Evolutionary conservation across 2,329 filamentous ascomycete species (phyloP).

Genomic region (Talaromyces sp.): DNA sequence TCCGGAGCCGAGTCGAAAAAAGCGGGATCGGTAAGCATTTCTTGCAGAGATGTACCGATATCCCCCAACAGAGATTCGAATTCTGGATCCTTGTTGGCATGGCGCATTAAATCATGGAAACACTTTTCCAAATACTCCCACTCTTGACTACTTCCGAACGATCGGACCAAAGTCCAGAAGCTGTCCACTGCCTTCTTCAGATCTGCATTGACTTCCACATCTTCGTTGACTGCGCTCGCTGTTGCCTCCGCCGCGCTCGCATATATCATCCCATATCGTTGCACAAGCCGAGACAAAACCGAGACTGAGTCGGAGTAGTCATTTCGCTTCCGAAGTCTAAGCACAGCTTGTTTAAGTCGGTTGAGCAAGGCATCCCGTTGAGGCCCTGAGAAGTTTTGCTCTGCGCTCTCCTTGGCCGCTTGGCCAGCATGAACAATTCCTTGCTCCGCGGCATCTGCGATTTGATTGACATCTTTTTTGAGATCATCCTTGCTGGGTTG

Average conservation of each 20-base stretch:
- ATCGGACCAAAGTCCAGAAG: slow-evolving; percentile 75
- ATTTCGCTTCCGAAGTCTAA: slow-evolving; percentile 67
- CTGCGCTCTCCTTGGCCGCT: slow-evolving; percentile 66
- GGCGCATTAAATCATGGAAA: slow-evolving; percentile 67
- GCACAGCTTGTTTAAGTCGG: slow-evolving; percentile 71
- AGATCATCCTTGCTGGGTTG: slow-evolving; percentile 62
- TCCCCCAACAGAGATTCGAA: slow-evolving; percentile 76
- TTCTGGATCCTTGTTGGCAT: slow-evolving; percentile 72
- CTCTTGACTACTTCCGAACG: slow-evolving; percentile 68
- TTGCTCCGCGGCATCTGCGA: slow-evolving; percentile 42
- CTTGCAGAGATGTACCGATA: slow-evolving; percentile 69
- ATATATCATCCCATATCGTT: slow-evolving; percentile 75
- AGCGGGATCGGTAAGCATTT: slow-evolving; percentile 77
- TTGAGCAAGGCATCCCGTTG: slow-evolving; percentile 70
- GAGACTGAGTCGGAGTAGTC: slow-evolving; percentile 88
- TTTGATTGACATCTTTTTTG: slow-evolving; percentile 53
- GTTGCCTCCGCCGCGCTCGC: slow-evolving; percentile 68
- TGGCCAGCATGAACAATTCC: slow-evolving; percentile 41
- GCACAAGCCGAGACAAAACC: slow-evolving; percentile 68
- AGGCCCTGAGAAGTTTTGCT: slow-evolving; percentile 68
- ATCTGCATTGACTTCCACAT: slow-evolving; percentile 69
- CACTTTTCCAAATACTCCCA: slow-evolving; percentile 72
- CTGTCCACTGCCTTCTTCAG: slow-evolving; percentile 72
- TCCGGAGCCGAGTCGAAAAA: slow-evolving; percentile 76
- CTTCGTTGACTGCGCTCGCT: slow-evolving; percentile 63